Base-by-base conservation (phyloP, 1,284 basidiomycete genomes). In the Coniferiporia sulphurascens region DNA sequence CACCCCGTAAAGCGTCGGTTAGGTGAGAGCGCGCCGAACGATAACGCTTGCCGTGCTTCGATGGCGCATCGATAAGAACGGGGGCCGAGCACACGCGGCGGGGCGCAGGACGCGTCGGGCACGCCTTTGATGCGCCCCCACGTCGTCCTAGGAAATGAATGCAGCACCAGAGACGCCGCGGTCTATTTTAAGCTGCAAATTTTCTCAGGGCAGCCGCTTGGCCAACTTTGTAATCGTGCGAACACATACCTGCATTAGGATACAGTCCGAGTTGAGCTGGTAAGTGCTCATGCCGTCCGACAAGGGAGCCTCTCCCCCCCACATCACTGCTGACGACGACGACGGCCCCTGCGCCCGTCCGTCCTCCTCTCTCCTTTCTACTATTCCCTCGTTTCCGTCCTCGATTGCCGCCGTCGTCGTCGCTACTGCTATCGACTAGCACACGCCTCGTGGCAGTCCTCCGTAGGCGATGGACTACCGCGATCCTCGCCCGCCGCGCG, bases 401-500 rank as follows among this genome's bases (percentile, higher is more conserved):
- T 3, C 36, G 15, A 45, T 45, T 17, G 19, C 38, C 32, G 19
- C 38, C 35, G 22, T 38, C 21, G 48, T 17, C 15, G 51, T 43
- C 52, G 49, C 22, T 12, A 12, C 49, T 51, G 19, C 34, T 22
- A 15, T 46, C n/a, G 9, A 1, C n/a, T 32, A 55, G 38, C 38
- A 12, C 34, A 55, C 52, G 60, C 50, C 43, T 45, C 48, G 60
- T 43, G 51, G 46, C 36, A 27, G 19, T 43, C 34, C 53, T 15
- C 19, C 61, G 63, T 7, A 50, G 63, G 46, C 62, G 63, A 75
- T 70, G 69, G 70, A 72, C 66, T 57, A 68, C 54, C 68, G 70
- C 62, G 73, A 73, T 58, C 73, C 34, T n/a, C 74, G 74, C 62
- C 75, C 75, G 27, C 75, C 75, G 48, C 74, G 74, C 56, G 71